Conservation (phyloP, 371 early-diverging fungal species). For the Lichtheimia hyalospora region DNA sequence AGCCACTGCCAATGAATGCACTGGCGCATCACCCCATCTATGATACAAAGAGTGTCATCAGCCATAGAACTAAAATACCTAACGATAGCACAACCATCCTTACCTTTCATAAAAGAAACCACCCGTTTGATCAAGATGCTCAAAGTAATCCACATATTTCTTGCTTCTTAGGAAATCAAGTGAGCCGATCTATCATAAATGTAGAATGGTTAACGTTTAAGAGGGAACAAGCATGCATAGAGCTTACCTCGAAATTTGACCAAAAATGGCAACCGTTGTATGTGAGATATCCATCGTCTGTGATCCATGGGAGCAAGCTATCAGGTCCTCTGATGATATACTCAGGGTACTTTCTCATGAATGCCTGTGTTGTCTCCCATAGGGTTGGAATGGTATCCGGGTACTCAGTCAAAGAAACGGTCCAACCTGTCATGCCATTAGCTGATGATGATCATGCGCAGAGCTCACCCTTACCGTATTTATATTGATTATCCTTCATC, state of each 20-base stretch:
- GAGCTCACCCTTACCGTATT: slow-evolving; percentile 64
- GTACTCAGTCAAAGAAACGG: slow-evolving; percentile 82
- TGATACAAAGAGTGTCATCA: neutral
- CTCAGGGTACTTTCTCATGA: slow-evolving; percentile 50
- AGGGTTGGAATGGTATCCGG: slow-evolving; percentile 82
- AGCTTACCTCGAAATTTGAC: slow-evolving; percentile 55
- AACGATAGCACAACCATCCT: slow-evolving; percentile 39
- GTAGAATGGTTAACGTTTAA: neutral
- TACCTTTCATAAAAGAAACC: slow-evolving; percentile 93
- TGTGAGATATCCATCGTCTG: slow-evolving; percentile 24
- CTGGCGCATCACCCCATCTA: slow-evolving; percentile 38
- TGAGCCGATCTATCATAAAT: slow-evolving; percentile 65
- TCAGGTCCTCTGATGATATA: slow-evolving; percentile 19
- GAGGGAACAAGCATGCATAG: too few species aligned
- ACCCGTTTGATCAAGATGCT: slow-evolving; percentile 76
- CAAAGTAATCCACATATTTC: slow-evolving; percentile 77
- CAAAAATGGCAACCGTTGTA: slow-evolving; percentile 82
- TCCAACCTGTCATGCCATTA: slow-evolving; percentile 68
- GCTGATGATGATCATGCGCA: slow-evolving; percentile 18
- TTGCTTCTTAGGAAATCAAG: slow-evolving; percentile 76
- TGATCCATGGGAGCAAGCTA: slow-evolving; percentile 28
- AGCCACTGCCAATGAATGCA: slow-evolving; percentile 86
- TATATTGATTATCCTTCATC: slow-evolving; percentile 77
- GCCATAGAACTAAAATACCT: too few species aligned
- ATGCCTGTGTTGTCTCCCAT: slow-evolving; percentile 69